A percentile compares a stretch with the other conserved stretches of the same genome.
phyloP scores from a whole-genome alignment of 1,284 basidiomycete genomes.

The Ustilago hordei region DNA sequence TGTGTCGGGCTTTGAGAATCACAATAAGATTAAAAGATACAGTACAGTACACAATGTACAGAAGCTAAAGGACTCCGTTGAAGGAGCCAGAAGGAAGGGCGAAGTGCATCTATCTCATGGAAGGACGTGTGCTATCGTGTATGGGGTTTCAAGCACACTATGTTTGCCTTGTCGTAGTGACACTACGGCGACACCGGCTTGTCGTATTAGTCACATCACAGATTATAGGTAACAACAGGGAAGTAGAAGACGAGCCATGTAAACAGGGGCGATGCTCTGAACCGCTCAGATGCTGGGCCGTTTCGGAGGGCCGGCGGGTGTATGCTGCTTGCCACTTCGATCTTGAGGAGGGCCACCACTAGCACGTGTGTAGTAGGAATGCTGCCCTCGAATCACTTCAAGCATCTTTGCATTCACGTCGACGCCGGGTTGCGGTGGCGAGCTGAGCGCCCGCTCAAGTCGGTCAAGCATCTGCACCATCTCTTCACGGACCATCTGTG shows the following conservation, averaged over 20 bases:
- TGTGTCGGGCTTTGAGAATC: neutral
- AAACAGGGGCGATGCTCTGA: neutral
- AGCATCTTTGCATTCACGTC: constrained; percentile 30
- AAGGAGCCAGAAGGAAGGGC: neutral
- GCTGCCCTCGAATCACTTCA: constrained; percentile 28
- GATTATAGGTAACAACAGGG: neutral
- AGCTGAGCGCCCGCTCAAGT: constrained; percentile 24
- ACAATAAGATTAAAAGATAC: constrained; percentile 22
- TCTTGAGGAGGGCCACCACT: constrained; percentile 17
- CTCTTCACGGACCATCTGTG: constrained; percentile 37
- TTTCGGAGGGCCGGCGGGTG: constrained; percentile 8
- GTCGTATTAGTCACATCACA: constrained; percentile 3
- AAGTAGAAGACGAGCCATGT: neutral
- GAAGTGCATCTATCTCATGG: neutral
- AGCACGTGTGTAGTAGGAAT: constrained; percentile 29
- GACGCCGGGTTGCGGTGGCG: constrained; percentile 24
- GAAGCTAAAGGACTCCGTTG: neutral
- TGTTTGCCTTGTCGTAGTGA: neutral
- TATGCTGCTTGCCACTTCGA: constrained; percentile 2
- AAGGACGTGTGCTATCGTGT: neutral
- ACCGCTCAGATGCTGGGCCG: constrained; percentile 17
- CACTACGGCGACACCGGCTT: neutral
- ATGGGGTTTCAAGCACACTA: neutral
- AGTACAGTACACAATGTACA: constrained; percentile 38
- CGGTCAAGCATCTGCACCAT: constrained; percentile 45